Evolutionary conservation across 1,284 basidiomycete species (phyloP).

Genomic region (Cerrena zonata): DNA sequence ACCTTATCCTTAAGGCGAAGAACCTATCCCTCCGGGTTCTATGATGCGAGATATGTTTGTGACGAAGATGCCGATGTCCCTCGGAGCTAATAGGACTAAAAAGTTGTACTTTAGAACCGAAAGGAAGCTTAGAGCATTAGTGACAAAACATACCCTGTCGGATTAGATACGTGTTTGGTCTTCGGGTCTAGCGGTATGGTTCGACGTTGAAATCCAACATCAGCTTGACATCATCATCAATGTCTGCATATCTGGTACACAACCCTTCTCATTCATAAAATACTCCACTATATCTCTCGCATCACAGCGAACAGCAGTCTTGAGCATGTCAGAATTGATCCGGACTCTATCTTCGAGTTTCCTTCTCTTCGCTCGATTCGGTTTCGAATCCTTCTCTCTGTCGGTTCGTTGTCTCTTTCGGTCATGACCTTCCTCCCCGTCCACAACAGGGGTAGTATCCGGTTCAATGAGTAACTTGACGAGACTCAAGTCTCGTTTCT

Average conservation of each 20-base stretch:
- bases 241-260: conserved; percentile 66
- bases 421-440: not conserved
- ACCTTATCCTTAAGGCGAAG: too few species aligned
- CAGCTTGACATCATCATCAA: conserved; percentile 40
- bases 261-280: conserved; percentile 70
- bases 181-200: too few species aligned
- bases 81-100: too few species aligned
- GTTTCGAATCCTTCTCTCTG: not conserved
- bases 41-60: too few species aligned
- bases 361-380: conserved; percentile 39
- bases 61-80: too few species aligned
- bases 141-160: too few species aligned
- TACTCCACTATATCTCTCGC: conserved; percentile 70
- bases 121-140: too few species aligned
- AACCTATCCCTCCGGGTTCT: too few species aligned
- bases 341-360: conserved; percentile 55
- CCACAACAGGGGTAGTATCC: conserved; percentile 18
- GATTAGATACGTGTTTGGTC: too few species aligned
- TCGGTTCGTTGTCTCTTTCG: not conserved
- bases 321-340: conserved; percentile 56
- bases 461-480: conserved; percentile 73
- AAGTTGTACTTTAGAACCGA: too few species aligned
- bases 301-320: conserved; percentile 53
- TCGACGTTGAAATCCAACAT: not conserved
- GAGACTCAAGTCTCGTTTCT: conserved; percentile 57